Base-by-base conservation (phyloP, 2,329 filamentous ascomycete genomes). In the Corniculantispora saksenae region DNA sequence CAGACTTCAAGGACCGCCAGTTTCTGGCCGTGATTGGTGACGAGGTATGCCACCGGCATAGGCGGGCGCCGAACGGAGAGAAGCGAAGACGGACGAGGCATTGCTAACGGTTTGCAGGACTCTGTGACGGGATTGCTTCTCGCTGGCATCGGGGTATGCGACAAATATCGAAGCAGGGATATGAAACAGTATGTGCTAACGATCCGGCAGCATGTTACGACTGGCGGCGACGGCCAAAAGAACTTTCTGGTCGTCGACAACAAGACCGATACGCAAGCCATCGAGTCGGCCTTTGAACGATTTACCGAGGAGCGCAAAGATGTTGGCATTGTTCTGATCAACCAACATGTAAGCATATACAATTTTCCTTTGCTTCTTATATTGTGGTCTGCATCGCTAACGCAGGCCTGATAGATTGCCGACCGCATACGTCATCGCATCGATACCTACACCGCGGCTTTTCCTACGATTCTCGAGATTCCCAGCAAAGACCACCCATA, bases 401-500 rank as follows among this genome's bases (percentile, higher is more conserved):
- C 38, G 19, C 53, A 32, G 9, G 21, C 15, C 3, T 17, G 55
- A 59, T 72, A 98, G 94, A 86, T 99, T 74, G 95, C 95, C 60
- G 95, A 99, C 77, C 89, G 88, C 76, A 99, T 99, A 86, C 88
- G 95, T 77, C 87, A 94, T 76, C 89, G 90, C 67, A 90, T 99
- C 71, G 95, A 99, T 78, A 89, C 88, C 45, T 97, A 97, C 80
- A 94, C 93, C 23, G 92, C 94, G 58, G 94, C 95, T 5, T 99
- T 99, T 80, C 95, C 95, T n/a, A 90, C 93, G 25, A 86, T 99
- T 63, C 88, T 99, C 65, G 95, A 99, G 79, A 98, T 99, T 67
- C 95, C 95, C 27, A 97, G 93, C 81, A 99, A 99, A 84, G 95
- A 99, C 78, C 95, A 99, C 77, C 95, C 95, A 2, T 99, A 99